Percentiles rank a stretch among this genome's conserved stretches.
These are phyloP conservation scores for Benincasa hispida DNA, from an alignment of 306 rosid genomes.

Conservation along the genomic window DNA sequence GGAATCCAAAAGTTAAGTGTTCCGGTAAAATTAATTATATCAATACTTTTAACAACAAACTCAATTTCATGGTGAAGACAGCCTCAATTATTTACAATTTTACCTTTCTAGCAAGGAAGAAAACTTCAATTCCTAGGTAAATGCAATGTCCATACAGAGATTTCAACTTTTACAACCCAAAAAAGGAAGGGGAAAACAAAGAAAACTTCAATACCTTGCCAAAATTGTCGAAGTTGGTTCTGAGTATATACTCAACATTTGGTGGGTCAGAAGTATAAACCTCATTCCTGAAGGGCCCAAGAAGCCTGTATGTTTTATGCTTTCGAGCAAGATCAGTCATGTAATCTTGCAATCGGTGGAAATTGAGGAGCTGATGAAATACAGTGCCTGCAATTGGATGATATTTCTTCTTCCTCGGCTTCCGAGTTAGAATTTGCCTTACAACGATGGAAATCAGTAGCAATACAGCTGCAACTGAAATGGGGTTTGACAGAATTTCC, in stretches of 20 bases:
- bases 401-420: slow-evolving; percentile 29
- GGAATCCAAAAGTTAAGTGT: neutral
- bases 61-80: neutral
- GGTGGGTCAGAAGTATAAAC: slow-evolving; percentile 58
- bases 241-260: slow-evolving; percentile 77
- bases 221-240: slow-evolving; percentile 58
- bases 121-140: neutral
- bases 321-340: slow-evolving; percentile 70
- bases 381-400: slow-evolving; percentile 65
- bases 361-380: slow-evolving; percentile 52
- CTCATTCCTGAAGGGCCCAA: slow-evolving; percentile 43
- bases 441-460: slow-evolving; percentile 17
- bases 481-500: slow-evolving; percentile 22
- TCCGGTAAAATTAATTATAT: too few species aligned
- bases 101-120: neutral
- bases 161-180: neutral
- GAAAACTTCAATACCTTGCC: slow-evolving; percentile 43
- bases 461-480: slow-evolving; percentile 17
- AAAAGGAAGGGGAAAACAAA: neutral
- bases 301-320: slow-evolving; percentile 60
- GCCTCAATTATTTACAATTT: neutral
- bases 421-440: slow-evolving; percentile 7
- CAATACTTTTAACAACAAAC: too few species aligned
- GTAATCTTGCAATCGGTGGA: slow-evolving; percentile 57
- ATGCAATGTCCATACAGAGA: neutral